Conservation (phyloP, 192 early-diverging fungal genomes). For the Mortierella hygrophila region DNA sequence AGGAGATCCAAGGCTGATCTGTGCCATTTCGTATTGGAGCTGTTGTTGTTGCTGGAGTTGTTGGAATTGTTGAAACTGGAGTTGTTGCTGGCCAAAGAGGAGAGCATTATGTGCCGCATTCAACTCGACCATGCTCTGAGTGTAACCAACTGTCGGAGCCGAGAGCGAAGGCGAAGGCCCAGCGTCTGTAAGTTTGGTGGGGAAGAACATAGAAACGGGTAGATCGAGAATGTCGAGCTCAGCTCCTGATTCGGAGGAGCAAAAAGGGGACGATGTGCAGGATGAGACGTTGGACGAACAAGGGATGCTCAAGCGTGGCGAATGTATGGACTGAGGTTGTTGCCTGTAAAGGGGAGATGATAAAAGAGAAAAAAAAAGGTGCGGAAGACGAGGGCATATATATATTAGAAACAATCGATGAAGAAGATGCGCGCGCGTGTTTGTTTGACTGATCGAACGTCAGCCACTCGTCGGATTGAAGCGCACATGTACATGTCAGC, state of each 20-base stretch:
- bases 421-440: neutral
- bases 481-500: neutral
- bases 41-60: constrained; percentile 29
- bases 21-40: constrained; percentile 36
- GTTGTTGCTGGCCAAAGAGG: constrained; percentile 18
- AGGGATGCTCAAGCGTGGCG: constrained; percentile 18
- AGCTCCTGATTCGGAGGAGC: constrained; percentile 14
- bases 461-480: neutral
- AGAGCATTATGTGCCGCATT: constrained; percentile 15
- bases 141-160: neutral
- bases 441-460: neutral
- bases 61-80: constrained; percentile 14
- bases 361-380: neutral
- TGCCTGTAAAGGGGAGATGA: constrained; percentile 14
- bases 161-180: constrained; percentile 11
- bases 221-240: constrained; percentile 46
- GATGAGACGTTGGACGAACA: constrained; percentile 9
- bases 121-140: constrained; percentile 13
- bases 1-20: constrained; percentile 31
- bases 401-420: neutral
- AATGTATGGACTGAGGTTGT: neutral
- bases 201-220: constrained; percentile 51
- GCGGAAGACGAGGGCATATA: neutral
- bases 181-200: constrained; percentile 14
- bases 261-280: constrained; percentile 36